Percentiles rank a stretch among this genome's conserved stretches.
These are phyloP conservation scores for Apodospora peruviana DNA, from an alignment of 495 filamentous ascomycete species.

Conservation along the genomic window DNA sequence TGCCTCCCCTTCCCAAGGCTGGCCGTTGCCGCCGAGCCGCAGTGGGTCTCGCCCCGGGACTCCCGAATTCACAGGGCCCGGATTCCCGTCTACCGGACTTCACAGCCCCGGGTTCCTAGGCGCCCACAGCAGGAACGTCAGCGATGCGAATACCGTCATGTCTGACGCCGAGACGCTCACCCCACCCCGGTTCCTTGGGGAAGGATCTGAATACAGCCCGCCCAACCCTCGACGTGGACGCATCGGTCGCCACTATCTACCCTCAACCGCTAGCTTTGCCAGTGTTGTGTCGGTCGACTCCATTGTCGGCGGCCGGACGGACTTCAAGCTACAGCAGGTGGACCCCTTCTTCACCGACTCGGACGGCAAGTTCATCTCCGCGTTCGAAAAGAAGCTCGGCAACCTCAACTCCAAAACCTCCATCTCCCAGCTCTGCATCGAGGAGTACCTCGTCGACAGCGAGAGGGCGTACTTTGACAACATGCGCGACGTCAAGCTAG, in stretches of 20 bases:
- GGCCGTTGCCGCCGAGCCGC: slow-evolving; percentile 3
- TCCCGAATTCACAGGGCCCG: too few relatives aligned
- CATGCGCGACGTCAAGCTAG: slow-evolving; percentile 46
- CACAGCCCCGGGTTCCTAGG: slow-evolving; percentile 1
- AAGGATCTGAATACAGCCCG: slow-evolving; percentile 1
- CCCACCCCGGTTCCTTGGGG: slow-evolving; percentile 2
- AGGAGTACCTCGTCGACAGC: slow-evolving; percentile 53
- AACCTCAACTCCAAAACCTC: slow-evolving; percentile 49
- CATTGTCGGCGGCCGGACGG: slow-evolving; percentile 7
- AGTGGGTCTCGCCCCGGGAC: neutral
- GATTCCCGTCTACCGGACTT: neutral
- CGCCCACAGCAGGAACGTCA: neutral
- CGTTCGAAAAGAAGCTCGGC: slow-evolving; percentile 48
- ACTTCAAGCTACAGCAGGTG: slow-evolving; percentile 49
- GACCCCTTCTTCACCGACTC: slow-evolving; percentile 59
- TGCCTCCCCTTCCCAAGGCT: neutral
- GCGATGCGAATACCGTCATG: slow-evolving; percentile 6
- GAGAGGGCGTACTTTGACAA: slow-evolving; percentile 57
- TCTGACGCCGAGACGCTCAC: slow-evolving; percentile 8
- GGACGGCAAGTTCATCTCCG: slow-evolving; percentile 44
- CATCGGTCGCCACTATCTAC: neutral
- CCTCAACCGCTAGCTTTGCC: neutral
- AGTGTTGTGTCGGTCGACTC: slow-evolving; percentile 8
- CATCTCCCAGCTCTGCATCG: slow-evolving; percentile 50
- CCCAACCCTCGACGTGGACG: neutral